phyloP scores from a whole-genome alignment of 305 asterid genomes.

The Solanum hybrid region DNA sequence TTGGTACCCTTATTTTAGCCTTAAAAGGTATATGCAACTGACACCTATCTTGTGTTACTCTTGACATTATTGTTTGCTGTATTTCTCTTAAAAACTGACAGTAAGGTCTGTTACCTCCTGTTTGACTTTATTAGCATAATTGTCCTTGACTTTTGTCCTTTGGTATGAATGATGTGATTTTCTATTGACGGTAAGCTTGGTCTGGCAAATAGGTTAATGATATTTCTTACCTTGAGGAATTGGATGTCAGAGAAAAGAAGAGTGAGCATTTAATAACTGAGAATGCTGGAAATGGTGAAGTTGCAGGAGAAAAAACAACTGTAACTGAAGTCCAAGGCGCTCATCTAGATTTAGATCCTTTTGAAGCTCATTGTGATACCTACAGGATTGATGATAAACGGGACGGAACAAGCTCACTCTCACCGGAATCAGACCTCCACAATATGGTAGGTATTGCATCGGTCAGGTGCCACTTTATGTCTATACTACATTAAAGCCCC shows the following conservation, averaged over 20 bases:
- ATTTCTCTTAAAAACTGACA: background rate
- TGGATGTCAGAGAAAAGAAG: slow-evolving; percentile 28
- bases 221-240: slow-evolving; percentile 42
- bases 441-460: slow-evolving; percentile 15
- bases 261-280: slow-evolving; percentile 17
- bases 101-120: background rate
- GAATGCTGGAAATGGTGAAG: slow-evolving; percentile 6
- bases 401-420: slow-evolving; percentile 12
- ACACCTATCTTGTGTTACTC: background rate
- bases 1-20: background rate
- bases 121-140: background rate
- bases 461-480: background rate
- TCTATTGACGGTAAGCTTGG: background rate
- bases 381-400: slow-evolving; percentile 16
- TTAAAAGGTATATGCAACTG: background rate
- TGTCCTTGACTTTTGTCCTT: background rate
- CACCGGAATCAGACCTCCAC: slow-evolving; percentile 11
- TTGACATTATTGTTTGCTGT: background rate
- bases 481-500: background rate
- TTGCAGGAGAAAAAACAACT: slow-evolving; percentile 4
- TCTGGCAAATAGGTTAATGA: slow-evolving; percentile 50
- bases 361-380: slow-evolving; percentile 18
- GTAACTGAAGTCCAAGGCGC: slow-evolving; percentile 11
- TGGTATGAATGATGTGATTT: background rate
- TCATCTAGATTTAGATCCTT: slow-evolving; percentile 23